Evolutionary conservation across 306 rosid species (phyloP), one percentile per base, ranked within the genome.

Genomic region (Cucumis cinereus): DNA sequence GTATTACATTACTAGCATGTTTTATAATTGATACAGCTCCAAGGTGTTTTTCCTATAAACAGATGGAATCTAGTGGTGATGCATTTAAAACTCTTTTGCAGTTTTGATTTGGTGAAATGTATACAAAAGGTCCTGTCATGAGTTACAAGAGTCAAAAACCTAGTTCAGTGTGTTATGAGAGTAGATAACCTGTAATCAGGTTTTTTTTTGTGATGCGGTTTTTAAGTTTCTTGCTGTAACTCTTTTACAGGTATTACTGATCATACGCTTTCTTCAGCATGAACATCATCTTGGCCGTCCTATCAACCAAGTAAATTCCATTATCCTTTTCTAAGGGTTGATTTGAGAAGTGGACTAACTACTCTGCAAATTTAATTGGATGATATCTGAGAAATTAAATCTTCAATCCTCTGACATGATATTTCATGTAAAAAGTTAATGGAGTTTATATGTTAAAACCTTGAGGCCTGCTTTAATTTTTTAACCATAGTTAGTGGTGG

Each of bases 271-370:
- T 84, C 97, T 94, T 80, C 98, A 94, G 85, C 97, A 91, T 71
- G 96, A 91, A 85, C 93, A 91, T 83, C 98, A 94, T 91, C 98
- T 91, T 77, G 91, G 94, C 80, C 90, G 98, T 41, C 89, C 92
- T 28, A 91, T 90, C 77, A 92, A 90, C 87, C 98, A 94, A 80
- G 98, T 94, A 86, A 88, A 50, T 81, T 71, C 49, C 49, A 1
- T 16, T 53, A 45, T 74, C 47, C 38, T 38, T 67, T 41, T 20
- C 33, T 41, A 67, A 67, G 49, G 16, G 71, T 63, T 36, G 15
- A 36, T 63, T 35, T 63, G 49, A 63, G 26, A 19, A 63, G 71
- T 63, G 71, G 45, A 63, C 24, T 63, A 35, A 56, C 62, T 56
- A 49, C 49, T 35, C 7, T 63, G 26, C 71, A 35, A 63, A 19